Evolutionary conservation across 2,329 filamentous ascomycete genomes (phyloP).

Genomic region (Dactylellina drechsleri): DNA sequence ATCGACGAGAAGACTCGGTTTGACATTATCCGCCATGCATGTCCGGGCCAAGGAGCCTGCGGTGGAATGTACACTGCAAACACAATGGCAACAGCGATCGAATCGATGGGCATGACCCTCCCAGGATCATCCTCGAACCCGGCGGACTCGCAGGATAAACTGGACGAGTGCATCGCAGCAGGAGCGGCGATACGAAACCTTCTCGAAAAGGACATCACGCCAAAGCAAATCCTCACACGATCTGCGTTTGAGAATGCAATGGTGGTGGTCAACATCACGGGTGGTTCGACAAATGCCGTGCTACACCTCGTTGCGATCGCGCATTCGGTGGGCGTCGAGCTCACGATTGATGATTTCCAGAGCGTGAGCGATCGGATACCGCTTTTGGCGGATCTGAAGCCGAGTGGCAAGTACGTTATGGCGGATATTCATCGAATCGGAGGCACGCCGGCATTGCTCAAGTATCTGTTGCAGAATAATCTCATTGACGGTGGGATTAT

Average conservation of each 20-base stretch:
- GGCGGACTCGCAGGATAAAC: slow-evolving; percentile 77
- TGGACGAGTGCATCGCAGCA: slow-evolving; percentile 76
- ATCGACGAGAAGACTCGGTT: slow-evolving; percentile 83
- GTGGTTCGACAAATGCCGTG: slow-evolving; percentile 86
- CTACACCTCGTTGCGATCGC: slow-evolving; percentile 86
- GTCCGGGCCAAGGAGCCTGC: slow-evolving; percentile 83
- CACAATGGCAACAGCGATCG: slow-evolving; percentile 79
- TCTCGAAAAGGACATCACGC: slow-evolving; percentile 79
- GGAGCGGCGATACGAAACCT: slow-evolving; percentile 79
- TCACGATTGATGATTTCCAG: slow-evolving; percentile 89
- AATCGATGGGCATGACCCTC: slow-evolving; percentile 80
- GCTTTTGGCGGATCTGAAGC: slow-evolving; percentile 84
- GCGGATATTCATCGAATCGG: slow-evolving; percentile 69
- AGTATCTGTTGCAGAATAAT: slow-evolving; percentile 69
- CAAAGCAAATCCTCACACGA: slow-evolving; percentile 80
- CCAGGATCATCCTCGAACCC: slow-evolving; percentile 83
- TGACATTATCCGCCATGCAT: slow-evolving; percentile 93
- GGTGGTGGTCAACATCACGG: slow-evolving; percentile 82
- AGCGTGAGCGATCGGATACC: slow-evolving; percentile 80
- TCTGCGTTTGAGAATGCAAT: slow-evolving; percentile 87
- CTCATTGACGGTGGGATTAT: slow-evolving; percentile 70
- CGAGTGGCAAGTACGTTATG: slow-evolving; percentile 74
- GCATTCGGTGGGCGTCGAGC: slow-evolving; percentile 80
- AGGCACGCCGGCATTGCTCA: slow-evolving; percentile 69
- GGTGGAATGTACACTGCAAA: slow-evolving; percentile 87